A percentile compares a stretch with the other conserved stretches of the same genome.
These are phyloP conservation scores for Wickerhamiella pararugosa DNA, from an alignment of 1,139 yeast species.

Conservation along the genomic window DNA sequence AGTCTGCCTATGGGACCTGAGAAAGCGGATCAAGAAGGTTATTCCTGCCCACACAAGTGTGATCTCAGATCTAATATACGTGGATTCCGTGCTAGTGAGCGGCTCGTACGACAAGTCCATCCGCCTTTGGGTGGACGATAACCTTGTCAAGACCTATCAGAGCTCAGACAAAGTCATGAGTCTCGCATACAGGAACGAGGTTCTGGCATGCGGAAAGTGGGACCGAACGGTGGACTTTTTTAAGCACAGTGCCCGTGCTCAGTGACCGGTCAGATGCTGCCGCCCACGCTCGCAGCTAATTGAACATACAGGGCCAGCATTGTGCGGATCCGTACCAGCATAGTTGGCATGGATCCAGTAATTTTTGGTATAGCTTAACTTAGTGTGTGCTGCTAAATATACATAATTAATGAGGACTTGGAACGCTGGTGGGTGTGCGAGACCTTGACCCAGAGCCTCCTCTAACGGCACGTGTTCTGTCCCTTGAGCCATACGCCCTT, in stretches of 20 bases:
- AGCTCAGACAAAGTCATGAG: conserved; percentile 62
- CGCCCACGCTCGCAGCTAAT: too few relatives aligned
- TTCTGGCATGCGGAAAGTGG: conserved; percentile 63
- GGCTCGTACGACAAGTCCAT: conserved; percentile 52
- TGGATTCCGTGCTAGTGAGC: conserved; percentile 41
- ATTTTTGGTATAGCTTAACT: too few relatives aligned
- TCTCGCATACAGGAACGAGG: conserved; percentile 38
- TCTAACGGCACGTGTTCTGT: too few relatives aligned
- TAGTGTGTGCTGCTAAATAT: too few relatives aligned
- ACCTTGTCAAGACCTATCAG: conserved; percentile 36
- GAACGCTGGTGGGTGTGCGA: too few relatives aligned
- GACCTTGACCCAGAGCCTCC: too few relatives aligned
- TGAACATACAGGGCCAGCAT: too few relatives aligned
- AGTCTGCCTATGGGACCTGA: conserved; percentile 74
- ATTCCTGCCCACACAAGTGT: conserved; percentile 69
- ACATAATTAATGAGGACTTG: too few relatives aligned
- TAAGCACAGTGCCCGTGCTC: conserved; percentile 17
- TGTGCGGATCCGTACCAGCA: not conserved
- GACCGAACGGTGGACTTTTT: conserved; percentile 62
- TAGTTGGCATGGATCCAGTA: too few relatives aligned
- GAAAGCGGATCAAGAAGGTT: conserved; percentile 35
- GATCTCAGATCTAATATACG: conserved; percentile 51
- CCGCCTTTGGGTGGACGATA: conserved; percentile 48
- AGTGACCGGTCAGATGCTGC: too few relatives aligned
- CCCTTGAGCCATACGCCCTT: not conserved